A percentile compares a stretch with the other conserved stretches of the same genome.
These are phyloP conservation scores for Claviceps maximensis DNA, from an alignment of 2,329 filamentous ascomycete genomes.

Conservation along the genomic window DNA sequence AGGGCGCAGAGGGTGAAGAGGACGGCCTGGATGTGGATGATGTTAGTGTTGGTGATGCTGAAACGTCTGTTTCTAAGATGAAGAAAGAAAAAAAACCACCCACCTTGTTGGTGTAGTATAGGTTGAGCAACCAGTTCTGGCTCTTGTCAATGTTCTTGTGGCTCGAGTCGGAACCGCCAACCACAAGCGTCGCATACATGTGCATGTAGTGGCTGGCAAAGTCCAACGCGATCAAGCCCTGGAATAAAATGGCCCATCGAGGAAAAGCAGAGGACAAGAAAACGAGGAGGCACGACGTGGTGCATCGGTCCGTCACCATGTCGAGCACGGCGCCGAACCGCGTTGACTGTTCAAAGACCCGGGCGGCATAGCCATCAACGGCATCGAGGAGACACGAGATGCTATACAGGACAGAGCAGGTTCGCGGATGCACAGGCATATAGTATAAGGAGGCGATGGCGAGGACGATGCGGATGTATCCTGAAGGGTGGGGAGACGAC, in stretches of 20 bases:
- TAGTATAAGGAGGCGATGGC: conserved; percentile 92
- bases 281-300: conserved; percentile 85
- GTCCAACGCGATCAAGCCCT: conserved; percentile 82
- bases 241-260: conserved; percentile 86
- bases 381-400: conserved; percentile 92
- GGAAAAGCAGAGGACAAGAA: conserved; percentile 93
- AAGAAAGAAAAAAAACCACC: conserved; percentile 14
- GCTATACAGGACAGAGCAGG: conserved; percentile 82
- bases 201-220: conserved; percentile 97
- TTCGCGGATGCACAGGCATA: conserved; percentile 97
- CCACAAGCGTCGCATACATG: conserved; percentile 90
- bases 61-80: background rate
- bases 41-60: background rate
- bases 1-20: conserved; percentile 81
- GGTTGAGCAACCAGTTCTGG: conserved; percentile 77
- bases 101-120: conserved; percentile 97
- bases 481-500: conserved; percentile 25
- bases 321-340: conserved; percentile 93
- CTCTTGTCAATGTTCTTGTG: conserved; percentile 91
- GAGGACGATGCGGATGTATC: conserved; percentile 65
- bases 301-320: conserved; percentile 98
- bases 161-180: conserved; percentile 66
- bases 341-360: conserved; percentile 72
- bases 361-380: conserved; percentile 82
- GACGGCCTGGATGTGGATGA: conserved; percentile 47